These are phyloP conservation scores for Zymoseptoria ardabiliae DNA, from an alignment of 2,329 filamentous ascomycete species.

Conservation along the genomic window DNA sequence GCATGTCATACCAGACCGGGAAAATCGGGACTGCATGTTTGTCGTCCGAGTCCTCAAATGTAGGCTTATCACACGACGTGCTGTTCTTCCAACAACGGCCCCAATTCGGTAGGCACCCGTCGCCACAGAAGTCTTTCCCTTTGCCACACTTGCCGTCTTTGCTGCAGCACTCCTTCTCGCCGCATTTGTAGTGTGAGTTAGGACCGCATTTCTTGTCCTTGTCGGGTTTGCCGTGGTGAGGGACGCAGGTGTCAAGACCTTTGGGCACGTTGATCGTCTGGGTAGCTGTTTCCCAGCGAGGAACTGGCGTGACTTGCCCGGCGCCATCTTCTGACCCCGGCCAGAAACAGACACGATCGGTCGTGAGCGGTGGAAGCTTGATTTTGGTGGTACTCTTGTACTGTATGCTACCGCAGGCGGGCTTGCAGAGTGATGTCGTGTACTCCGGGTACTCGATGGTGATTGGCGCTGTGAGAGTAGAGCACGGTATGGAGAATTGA, in stretches of 20 bases:
- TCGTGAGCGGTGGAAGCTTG: slow-evolving; percentile 2
- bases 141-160: slow-evolving; percentile 11
- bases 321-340: background rate
- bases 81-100: slow-evolving; percentile 15
- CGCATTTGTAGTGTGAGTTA: slow-evolving; percentile 9
- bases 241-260: slow-evolving; percentile 3
- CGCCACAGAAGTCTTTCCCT: slow-evolving; percentile 7
- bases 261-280: slow-evolving; percentile 3
- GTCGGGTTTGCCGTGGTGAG: slow-evolving; percentile 1
- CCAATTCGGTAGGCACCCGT: slow-evolving; percentile 12
- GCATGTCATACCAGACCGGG: slow-evolving; percentile 7
- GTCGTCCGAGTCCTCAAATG: slow-evolving; percentile 1
- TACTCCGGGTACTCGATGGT: slow-evolving; percentile 4
- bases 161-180: slow-evolving; percentile 10
- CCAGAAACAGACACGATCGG: slow-evolving; percentile 6
- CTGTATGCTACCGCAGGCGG: slow-evolving; percentile 6
- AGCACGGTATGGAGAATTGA: slow-evolving; percentile 8
- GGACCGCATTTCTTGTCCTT: slow-evolving; percentile 7
- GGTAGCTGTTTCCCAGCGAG: background rate
- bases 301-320: slow-evolving; percentile 2
- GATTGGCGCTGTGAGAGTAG: background rate
- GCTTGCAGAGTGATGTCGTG: slow-evolving; percentile 9
- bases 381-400: slow-evolving; percentile 4
- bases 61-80: slow-evolving; percentile 6
- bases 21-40: slow-evolving; percentile 5